Conservation (phyloP, 495 filamentous ascomycete genomes). For the Hypoxylon fuscum region DNA sequence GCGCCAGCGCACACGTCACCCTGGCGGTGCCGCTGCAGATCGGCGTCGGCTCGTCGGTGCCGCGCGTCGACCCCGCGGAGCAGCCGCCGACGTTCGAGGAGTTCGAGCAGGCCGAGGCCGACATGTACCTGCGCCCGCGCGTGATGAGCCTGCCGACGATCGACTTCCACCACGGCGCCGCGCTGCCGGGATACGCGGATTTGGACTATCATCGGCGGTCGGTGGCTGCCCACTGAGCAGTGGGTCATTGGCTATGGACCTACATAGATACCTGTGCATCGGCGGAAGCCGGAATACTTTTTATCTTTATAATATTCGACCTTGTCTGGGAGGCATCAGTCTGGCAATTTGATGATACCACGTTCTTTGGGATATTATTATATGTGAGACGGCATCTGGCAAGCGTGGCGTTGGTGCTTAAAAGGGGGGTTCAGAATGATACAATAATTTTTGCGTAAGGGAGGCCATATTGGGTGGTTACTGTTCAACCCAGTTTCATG, state of each 20-base stretch:
- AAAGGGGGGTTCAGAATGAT: too few relatives aligned
- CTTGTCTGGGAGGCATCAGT: too few relatives aligned
- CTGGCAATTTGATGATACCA: too few relatives aligned
- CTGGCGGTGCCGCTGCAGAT: slow-evolving; percentile 84
- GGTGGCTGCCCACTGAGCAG: slow-evolving; percentile 26
- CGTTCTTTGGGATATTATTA: slow-evolving; percentile 1
- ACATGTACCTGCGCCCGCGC: slow-evolving; percentile 60
- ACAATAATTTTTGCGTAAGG: too few relatives aligned
- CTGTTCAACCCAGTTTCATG: too few relatives aligned
- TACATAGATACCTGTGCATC: too few relatives aligned
- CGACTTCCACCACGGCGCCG: slow-evolving; percentile 24
- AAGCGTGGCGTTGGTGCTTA: slow-evolving; percentile 24
- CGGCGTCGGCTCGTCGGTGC: slow-evolving; percentile 45
- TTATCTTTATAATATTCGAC: too few relatives aligned
- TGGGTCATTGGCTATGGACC: neutral
- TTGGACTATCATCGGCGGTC: slow-evolving; percentile 17
- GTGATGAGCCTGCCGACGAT: slow-evolving; percentile 47
- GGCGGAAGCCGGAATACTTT: too few relatives aligned
- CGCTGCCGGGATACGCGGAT: slow-evolving; percentile 50
- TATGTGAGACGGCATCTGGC: slow-evolving; percentile 5
- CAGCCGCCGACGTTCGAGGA: slow-evolving; percentile 50
- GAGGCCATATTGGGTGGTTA: too few relatives aligned
- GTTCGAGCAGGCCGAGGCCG: slow-evolving; percentile 47
- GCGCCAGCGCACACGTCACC: slow-evolving; percentile 63
- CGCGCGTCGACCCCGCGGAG: slow-evolving; percentile 15